Evolutionary conservation across 2,329 filamentous ascomycete genomes (phyloP), one percentile per base, ranked within the genome.

Genomic region (Colletotrichum gigasporum): DNA sequence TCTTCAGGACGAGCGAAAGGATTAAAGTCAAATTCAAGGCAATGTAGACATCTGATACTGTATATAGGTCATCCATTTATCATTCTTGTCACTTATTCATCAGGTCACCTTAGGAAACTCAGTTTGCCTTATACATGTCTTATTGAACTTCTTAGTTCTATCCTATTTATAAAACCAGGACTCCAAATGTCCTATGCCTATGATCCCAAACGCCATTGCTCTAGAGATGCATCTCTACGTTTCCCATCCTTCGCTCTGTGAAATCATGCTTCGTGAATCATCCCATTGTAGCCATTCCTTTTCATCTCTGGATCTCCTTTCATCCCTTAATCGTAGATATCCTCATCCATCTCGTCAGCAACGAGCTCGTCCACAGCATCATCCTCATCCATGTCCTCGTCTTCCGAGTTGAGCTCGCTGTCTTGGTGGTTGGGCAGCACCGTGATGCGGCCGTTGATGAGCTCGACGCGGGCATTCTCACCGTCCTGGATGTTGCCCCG

Each of bases 401-500:
- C 88, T 20, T 84, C 85, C 37, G 75, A 73, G 59, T 85, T 85
- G 12, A 81, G 73, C 16, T 88, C 85, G 69, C 85, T 88, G 42
- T 90, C 88, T 0, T 74, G 68, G 76, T 98, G 96, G 77, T 99
- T 98, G 6, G 94, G 84, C 22, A 96, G 73, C 2, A 99, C 93
- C 2, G 88, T 81, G 63, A 98, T 90, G 76, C 92, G 92, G 45
- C 92, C 92, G 67, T 93, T 88, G 28, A 91, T 86, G 65, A 98
- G 84, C 45, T 92, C 89, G 22, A 98, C 93, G 24, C 87, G 84
- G 1, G 96, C 96, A 2, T 78, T 80, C 81, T 99, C 96, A 42
- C 94, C 94, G 69, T 99, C 95, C 70, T 86, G 88, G 75, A 99
- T 90, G 57, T 87, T 89, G 68, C 93, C 93, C 68, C 94, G 88